A percentile compares a stretch with the other conserved stretches of the same genome.
phyloP scores from a whole-genome alignment of 768 basidiomycete genomes.

The Chalciporus piperatus region DNA sequence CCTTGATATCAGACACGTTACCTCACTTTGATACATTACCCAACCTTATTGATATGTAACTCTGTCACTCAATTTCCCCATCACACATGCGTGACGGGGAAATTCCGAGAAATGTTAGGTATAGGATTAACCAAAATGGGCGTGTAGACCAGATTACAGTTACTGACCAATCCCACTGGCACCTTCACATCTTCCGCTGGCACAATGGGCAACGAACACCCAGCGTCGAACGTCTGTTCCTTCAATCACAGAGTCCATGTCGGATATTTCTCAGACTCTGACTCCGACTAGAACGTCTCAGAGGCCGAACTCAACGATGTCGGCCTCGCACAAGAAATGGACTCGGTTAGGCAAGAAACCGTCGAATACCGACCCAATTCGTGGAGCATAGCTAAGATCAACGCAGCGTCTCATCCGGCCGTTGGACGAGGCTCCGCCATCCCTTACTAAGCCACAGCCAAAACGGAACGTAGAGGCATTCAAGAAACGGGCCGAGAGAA shows the following conservation, averaged over 20 bases:
- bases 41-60: no score
- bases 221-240: slow-evolving; percentile 23
- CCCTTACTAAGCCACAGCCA: slow-evolving; percentile 16
- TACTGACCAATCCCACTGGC: no score
- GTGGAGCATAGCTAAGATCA: slow-evolving; percentile 78
- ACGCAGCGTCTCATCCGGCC: slow-evolving; percentile 53
- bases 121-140: no score
- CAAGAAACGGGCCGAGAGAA: slow-evolving; percentile 37
- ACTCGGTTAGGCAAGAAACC: slow-evolving; percentile 56
- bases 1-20: no score
- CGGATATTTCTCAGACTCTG: slow-evolving; percentile 12
- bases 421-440: neutral
- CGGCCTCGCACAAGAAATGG: slow-evolving; percentile 46
- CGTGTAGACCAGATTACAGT: no score
- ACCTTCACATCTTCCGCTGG: no score
- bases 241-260: slow-evolving; percentile 22
- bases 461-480: slow-evolving; percentile 46
- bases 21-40: no score
- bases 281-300: slow-evolving; percentile 14
- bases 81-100: no score
- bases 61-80: no score
- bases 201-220: neutral
- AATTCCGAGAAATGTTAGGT: no score
- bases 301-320: slow-evolving; percentile 26
- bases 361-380: slow-evolving; percentile 73